phyloP scores from a whole-genome alignment of 2,329 filamentous ascomycete species.

The Myriangium duriaei region DNA sequence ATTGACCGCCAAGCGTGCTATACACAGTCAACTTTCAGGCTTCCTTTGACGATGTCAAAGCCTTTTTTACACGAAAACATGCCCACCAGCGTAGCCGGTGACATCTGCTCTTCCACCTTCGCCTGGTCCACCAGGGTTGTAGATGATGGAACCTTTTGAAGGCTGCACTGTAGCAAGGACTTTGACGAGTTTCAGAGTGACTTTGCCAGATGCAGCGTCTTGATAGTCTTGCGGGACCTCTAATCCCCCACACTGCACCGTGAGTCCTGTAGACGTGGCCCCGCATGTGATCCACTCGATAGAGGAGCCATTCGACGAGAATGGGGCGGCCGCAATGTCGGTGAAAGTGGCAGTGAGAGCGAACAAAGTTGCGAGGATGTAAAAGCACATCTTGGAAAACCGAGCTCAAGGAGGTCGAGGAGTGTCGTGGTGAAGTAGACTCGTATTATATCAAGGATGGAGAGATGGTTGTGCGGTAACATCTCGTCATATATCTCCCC shows the following conservation, averaged over 20 bases:
- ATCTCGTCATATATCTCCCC: too few species aligned
- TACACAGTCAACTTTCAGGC: neutral
- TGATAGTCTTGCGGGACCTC: conserved; percentile 1
- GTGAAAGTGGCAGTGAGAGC: too few species aligned
- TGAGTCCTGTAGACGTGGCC: too few species aligned
- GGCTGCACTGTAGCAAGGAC: conserved; percentile 1
- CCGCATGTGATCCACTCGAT: too few species aligned
- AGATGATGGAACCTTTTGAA: conserved; percentile 1
- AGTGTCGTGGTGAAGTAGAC: too few species aligned
- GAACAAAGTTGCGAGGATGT: too few species aligned
- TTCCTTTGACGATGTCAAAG: neutral
- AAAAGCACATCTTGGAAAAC: too few species aligned
- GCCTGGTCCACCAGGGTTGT: conserved; percentile 2
- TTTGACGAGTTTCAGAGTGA: conserved; percentile 10
- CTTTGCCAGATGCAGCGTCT: neutral
- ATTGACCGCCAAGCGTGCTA: neutral
- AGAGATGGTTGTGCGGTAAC: too few species aligned
- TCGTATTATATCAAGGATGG: too few species aligned
- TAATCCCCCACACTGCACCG: conserved; percentile 1
- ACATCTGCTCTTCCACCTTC: neutral
- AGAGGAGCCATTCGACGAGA: too few species aligned
- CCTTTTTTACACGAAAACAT: neutral
- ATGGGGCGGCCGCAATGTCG: too few species aligned
- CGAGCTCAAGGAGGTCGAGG: too few species aligned
- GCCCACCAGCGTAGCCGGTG: neutral